Evolutionary conservation across 495 filamentous ascomycete genomes (phyloP).

Genomic region (Penicillium psychrofluorescens): DNA sequence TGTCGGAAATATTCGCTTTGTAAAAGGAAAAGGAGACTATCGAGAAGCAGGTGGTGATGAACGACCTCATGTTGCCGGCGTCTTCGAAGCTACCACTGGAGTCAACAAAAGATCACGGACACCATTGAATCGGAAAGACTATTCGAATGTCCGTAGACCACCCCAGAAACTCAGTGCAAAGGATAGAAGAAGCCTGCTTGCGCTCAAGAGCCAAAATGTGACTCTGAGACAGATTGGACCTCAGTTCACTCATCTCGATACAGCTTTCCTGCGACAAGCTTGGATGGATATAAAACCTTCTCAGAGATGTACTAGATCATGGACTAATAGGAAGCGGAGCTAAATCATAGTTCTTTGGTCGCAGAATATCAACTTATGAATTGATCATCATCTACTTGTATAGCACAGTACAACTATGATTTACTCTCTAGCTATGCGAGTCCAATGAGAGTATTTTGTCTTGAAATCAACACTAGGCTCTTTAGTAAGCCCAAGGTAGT

Average conservation of each 20-base stretch:
- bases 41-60: not conserved
- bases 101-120: constrained; percentile 3
- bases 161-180: constrained; percentile 3
- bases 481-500: not conserved
- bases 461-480: not conserved
- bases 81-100: constrained; percentile 1
- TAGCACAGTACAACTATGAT: not conserved
- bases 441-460: not conserved
- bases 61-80: not conserved
- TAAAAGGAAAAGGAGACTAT: not conserved
- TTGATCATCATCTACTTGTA: not conserved
- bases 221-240: constrained; percentile 2
- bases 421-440: not conserved
- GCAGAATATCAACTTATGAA: not conserved
- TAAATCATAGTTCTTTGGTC: not conserved
- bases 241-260: constrained; percentile 5
- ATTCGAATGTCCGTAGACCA: no score
- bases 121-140: not conserved
- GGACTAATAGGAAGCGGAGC: not conserved
- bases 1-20: no score
- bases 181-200: constrained; percentile 4
- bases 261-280: constrained; percentile 2
- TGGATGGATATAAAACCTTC: constrained; percentile 5
- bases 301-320: constrained; percentile 7
- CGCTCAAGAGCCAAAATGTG: constrained; percentile 5